These are phyloP conservation scores for Leptodontidium sp. DNA, from an alignment of 2,329 filamentous ascomycete genomes.

Conservation along the genomic window DNA sequence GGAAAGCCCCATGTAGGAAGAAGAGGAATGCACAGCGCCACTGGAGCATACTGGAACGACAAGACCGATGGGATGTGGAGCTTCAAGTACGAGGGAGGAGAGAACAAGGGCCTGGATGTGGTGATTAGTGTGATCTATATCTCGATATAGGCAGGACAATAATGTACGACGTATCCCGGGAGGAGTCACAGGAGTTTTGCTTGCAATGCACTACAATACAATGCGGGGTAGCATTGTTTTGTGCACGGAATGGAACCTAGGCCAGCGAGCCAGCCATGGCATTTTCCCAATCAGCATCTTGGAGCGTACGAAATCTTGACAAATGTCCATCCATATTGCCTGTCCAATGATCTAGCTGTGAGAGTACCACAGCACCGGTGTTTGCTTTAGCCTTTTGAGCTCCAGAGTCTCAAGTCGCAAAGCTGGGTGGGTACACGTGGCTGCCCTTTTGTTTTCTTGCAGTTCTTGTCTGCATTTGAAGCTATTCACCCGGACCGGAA, in stretches of 20 bases:
- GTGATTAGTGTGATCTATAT: conserved; percentile 83
- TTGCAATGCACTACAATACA: not conserved
- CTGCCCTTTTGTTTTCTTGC: not conserved
- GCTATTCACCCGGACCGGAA: conserved; percentile 14
- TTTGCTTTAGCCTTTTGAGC: conserved; percentile 1
- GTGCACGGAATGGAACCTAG: conserved; percentile 1
- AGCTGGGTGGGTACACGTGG: conserved; percentile 7
- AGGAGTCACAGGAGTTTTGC: conserved; percentile 21
- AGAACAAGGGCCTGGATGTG: conserved; percentile 72
- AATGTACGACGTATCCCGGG: conserved; percentile 15
- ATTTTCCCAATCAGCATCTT: conserved; percentile 31
- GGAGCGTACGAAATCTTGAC: conserved; percentile 30
- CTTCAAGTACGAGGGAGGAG: conserved; percentile 80
- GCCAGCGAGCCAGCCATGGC: conserved; percentile 11
- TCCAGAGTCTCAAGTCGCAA: not conserved
- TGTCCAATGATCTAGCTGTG: conserved; percentile 25
- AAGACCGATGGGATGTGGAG: conserved; percentile 91
- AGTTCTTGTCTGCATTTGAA: conserved; percentile 8
- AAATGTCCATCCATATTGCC: conserved; percentile 22
- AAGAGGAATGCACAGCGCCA: conserved; percentile 88
- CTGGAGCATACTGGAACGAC: conserved; percentile 89
- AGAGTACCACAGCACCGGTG: conserved; percentile 27
- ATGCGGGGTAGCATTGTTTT: conserved; percentile 24
- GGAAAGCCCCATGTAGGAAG: conserved; percentile 79
- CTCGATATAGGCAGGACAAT: conserved; percentile 35